Base-by-base conservation (phyloP, 176 grass and related monocot species). In the Areca catechu region DNA sequence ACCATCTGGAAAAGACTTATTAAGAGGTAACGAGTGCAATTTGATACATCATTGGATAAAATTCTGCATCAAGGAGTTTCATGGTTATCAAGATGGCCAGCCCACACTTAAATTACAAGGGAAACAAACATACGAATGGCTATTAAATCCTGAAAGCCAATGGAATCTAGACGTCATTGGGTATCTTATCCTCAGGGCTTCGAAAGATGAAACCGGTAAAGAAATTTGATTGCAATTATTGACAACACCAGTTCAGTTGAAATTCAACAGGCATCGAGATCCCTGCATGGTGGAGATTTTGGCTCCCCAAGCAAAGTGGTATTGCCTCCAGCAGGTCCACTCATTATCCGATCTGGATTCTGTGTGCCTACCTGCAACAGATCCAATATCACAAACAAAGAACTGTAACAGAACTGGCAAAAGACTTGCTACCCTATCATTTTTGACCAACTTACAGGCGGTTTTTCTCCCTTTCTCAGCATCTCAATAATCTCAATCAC, bases 401-500 rank as follows among this genome's bases (percentile, higher is more conserved):
- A 68, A 15, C 20, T 22, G 61, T 47, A 43, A 59, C 19, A 55
- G 16, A 56, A 12, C 34, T 14, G 9, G 34, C 34, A 14, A 3
- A 43, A 43, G 7, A 43, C 10, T 43, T 3, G 9, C 1, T 43
- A 10, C 34, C 34, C 34, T 14, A 12, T 22, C 20, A 58, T n/a
- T 1, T 27, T 58, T n/a, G 58, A 68, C 61, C 63, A 60, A 63
- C 73, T 82, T 88, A 97, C 93, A 56, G 93, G 78, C 17, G 87
- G 93, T 1, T 72, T 74, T 82, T 83, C 81, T 57, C 93, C 93
- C 77, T 71, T 97, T 83, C 78, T 92, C 58, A 97, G 58, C 78
- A 85, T 88, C 79, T 97, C 93, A 58, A 88, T 83, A 54, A 97
- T 85, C 65, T 92, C 93, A 37, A 97, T 62, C 22, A 88, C 87